phyloP scores from a whole-genome alignment of 768 basidiomycete genomes.

The Imleria badia region DNA sequence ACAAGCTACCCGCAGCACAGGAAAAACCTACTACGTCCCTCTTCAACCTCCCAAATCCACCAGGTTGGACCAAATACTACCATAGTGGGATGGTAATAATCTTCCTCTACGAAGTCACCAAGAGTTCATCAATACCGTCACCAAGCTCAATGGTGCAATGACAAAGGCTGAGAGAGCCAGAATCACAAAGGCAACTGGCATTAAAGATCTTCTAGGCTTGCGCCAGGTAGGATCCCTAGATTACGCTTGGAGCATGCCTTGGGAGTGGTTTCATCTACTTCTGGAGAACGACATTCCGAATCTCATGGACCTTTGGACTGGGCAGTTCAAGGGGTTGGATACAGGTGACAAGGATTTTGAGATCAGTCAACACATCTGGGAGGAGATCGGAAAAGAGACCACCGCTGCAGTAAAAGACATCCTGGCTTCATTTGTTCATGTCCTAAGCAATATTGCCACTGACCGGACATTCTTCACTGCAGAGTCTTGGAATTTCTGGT shows the following conservation, averaged over 20 bases:
- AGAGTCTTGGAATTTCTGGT: slow-evolving; percentile 24
- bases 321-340: background rate
- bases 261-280: background rate
- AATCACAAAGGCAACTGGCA: no score
- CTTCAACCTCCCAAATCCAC: no score
- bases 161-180: no score
- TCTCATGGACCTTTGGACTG: background rate
- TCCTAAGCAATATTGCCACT: slow-evolving; percentile 34
- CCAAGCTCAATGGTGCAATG: no score
- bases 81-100: no score
- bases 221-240: no score
- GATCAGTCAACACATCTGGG: background rate
- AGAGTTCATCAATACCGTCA: no score
- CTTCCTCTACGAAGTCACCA: no score
- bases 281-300: background rate
- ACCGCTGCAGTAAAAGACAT: slow-evolving; percentile 19
- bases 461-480: slow-evolving; percentile 9
- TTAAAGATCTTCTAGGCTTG: no score
- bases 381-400: slow-evolving; percentile 28
- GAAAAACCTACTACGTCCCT: background rate
- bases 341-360: background rate
- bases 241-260: no score
- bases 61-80: no score
- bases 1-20: no score
- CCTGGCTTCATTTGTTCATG: slow-evolving; percentile 31